These are phyloP conservation scores for Calonectria montana DNA, from an alignment of 2,329 filamentous ascomycete species.

Conservation along the genomic window DNA sequence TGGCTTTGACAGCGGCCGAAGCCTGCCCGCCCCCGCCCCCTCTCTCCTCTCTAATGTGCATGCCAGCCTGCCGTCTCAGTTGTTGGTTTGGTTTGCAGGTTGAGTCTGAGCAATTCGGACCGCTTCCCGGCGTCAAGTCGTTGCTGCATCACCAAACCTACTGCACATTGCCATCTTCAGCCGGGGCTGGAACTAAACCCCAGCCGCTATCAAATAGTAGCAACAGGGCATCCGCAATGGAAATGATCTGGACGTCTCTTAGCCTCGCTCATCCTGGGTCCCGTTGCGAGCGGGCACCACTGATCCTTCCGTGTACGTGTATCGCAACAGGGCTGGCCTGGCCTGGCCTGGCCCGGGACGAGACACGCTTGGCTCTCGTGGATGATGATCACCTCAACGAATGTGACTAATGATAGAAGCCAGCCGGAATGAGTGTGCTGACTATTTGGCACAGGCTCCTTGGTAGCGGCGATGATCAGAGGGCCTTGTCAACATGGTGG, in stretches of 20 bases:
- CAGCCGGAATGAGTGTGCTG: not conserved
- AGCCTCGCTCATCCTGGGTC: not conserved
- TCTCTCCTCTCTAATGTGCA: not conserved
- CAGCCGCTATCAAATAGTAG: not conserved
- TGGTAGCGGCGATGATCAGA: slow-evolving; percentile 15
- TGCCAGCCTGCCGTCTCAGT: not conserved
- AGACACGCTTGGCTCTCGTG: not conserved
- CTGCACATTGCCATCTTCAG: slow-evolving; percentile 19
- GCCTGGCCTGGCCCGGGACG: not conserved
- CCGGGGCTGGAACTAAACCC: slow-evolving; percentile 20
- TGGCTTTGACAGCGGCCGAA: not conserved
- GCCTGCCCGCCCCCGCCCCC: not conserved
- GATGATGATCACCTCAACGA: not conserved
- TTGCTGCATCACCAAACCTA: slow-evolving; percentile 34
- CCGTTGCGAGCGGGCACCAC: not conserved
- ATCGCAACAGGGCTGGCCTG: not conserved
- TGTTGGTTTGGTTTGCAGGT: not conserved
- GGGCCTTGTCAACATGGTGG: not conserved
- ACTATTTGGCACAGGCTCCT: not conserved
- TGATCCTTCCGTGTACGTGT: not conserved
- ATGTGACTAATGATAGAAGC: slow-evolving; percentile 21
- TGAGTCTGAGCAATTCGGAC: not conserved
- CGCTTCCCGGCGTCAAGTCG: slow-evolving; percentile 23
- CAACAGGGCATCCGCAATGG: not conserved
- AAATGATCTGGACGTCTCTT: slow-evolving; percentile 14